phyloP scores from a whole-genome alignment of 2,329 filamentous ascomycete species.

The Trichocomaceae sp. region DNA sequence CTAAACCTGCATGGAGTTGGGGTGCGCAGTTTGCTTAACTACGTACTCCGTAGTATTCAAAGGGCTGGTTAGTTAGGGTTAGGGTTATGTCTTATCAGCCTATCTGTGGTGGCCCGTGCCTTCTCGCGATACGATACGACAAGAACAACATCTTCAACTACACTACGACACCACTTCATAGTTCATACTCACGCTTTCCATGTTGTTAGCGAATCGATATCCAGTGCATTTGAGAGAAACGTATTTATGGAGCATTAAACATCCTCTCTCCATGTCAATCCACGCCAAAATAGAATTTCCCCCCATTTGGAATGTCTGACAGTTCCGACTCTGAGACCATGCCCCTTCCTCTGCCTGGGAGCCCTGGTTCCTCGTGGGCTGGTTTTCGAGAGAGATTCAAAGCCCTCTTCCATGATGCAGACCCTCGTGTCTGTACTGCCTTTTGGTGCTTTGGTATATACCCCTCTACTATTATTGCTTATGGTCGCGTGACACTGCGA shows the following conservation, averaged over 20 bases:
- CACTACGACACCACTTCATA: no score
- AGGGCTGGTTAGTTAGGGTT: no score
- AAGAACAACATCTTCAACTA: no score
- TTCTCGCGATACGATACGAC: no score
- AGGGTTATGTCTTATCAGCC: no score
- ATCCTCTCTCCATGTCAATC: not conserved
- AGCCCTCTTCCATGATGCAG: slow-evolving; percentile 58
- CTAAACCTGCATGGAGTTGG: no score
- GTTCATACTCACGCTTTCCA: no score
- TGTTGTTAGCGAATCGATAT: not conserved
- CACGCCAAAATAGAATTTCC: not conserved
- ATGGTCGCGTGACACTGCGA: not conserved
- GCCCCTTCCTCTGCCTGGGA: slow-evolving; percentile 49
- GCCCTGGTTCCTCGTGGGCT: slow-evolving; percentile 63
- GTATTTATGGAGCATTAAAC: not conserved
- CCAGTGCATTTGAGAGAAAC: not conserved
- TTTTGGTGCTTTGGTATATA: slow-evolving; percentile 88
- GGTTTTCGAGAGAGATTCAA: slow-evolving; percentile 61
- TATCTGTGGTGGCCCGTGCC: no score
- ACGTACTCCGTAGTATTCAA: no score
- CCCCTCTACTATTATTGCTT: not conserved
- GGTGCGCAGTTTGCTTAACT: no score
- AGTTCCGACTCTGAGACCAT: slow-evolving; percentile 21
- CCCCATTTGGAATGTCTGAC: not conserved
- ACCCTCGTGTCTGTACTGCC: slow-evolving; percentile 65